phyloP scores from a whole-genome alignment of 805 yeast species.

The Blastobotrys parvus region DNA sequence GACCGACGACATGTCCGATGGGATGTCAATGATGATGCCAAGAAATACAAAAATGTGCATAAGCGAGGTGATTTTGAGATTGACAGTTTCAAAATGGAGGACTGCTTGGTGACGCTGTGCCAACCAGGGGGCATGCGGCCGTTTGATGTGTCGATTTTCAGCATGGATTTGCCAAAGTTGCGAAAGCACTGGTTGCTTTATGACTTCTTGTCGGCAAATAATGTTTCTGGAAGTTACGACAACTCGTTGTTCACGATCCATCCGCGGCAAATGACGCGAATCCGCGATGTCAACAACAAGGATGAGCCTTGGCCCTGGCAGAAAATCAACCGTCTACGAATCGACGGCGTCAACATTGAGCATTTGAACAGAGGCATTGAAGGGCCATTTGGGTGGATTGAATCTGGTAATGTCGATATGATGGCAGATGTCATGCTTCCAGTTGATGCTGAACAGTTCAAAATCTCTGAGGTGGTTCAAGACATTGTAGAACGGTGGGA shows the following conservation, averaged over 20 bases:
- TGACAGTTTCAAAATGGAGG: conserved; percentile 74
- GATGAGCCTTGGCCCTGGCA: conserved; percentile 36
- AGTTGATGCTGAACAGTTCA: conserved; percentile 45
- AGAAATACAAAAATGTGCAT: conserved; percentile 63
- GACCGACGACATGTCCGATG: conserved; percentile 84
- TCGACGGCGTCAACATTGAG: conserved; percentile 78
- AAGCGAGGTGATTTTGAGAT: conserved; percentile 91
- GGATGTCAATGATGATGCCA: conserved; percentile 76
- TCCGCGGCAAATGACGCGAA: conserved; percentile 46
- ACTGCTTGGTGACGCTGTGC: conserved; percentile 67
- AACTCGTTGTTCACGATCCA: conserved; percentile 89
- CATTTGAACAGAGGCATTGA: conserved; percentile 78
- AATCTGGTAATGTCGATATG: conserved; percentile 86
- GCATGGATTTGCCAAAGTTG: conserved; percentile 68
- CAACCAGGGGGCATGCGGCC: conserved; percentile 73
- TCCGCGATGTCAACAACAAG: conserved; percentile 29
- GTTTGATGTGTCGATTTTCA: conserved; percentile 79
- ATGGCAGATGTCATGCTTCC: conserved; percentile 85
- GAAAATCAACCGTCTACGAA: conserved; percentile 66
- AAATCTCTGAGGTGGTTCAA: conserved; percentile 28
- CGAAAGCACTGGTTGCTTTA: conserved; percentile 91
- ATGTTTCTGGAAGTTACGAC: conserved; percentile 86
- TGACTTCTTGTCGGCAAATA: conserved; percentile 76
- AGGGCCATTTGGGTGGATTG: conserved; percentile 98
- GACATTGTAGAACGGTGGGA: conserved; percentile 36